Evolutionary conservation across 352 stramenopile species (phyloP).

Genomic region (Pythium phragmiticola): DNA sequence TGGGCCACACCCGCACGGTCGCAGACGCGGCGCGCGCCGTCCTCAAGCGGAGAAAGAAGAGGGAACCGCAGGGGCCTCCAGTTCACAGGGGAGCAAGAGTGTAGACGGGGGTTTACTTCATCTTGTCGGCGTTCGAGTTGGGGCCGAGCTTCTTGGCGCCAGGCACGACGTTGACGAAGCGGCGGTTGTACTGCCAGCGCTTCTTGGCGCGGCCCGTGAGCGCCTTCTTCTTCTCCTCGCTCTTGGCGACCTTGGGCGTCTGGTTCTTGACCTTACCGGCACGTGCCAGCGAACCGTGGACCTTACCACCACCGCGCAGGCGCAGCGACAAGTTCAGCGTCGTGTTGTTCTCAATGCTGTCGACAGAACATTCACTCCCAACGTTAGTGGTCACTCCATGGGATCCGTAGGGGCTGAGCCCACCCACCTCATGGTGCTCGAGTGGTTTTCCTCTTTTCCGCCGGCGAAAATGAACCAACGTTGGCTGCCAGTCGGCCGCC

Average conservation of each 20-base stretch:
- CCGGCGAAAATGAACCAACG: conserved; percentile 25
- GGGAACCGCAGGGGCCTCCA: not conserved
- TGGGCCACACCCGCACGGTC: no score
- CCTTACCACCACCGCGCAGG: conserved; percentile 95
- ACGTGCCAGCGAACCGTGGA: conserved; percentile 99
- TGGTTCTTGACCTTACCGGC: conserved; percentile 99
- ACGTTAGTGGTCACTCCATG: not conserved
- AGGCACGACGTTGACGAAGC: conserved; percentile 99
- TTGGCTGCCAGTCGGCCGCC: conserved; percentile 21
- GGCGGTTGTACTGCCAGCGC: conserved; percentile 99
- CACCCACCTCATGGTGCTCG: conserved; percentile 30
- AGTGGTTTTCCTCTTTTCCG: conserved; percentile 32
- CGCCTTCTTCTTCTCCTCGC: conserved; percentile 98
- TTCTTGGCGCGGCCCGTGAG: conserved; percentile 98
- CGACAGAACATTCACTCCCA: not conserved
- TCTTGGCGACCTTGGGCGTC: conserved; percentile 99
- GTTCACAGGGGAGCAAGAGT: not conserved
- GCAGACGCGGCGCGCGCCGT: not conserved
- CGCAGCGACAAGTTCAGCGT: conserved; percentile 96
- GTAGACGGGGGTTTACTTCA: conserved; percentile 16
- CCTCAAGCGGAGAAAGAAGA: conserved; percentile 24
- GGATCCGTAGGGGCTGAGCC: not conserved
- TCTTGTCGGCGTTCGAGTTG: conserved; percentile 98
- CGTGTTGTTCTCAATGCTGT: conserved; percentile 96
- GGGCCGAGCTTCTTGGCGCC: conserved; percentile 97